These are phyloP conservation scores for Parascedosporium putredinis DNA, from an alignment of 2,329 filamentous ascomycete genomes.

Conservation along the genomic window DNA sequence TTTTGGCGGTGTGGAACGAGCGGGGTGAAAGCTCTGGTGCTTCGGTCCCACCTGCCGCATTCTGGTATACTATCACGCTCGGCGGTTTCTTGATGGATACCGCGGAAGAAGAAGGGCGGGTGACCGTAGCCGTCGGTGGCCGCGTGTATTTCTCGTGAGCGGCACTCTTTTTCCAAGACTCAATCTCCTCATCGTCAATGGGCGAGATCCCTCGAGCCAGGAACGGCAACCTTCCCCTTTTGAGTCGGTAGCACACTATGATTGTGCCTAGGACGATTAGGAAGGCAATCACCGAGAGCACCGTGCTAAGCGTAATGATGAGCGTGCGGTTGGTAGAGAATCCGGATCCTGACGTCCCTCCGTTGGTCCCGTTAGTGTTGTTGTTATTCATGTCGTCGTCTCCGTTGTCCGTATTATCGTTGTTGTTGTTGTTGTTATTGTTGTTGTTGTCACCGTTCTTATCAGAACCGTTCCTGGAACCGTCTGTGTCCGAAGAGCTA, in stretches of 20 bases:
- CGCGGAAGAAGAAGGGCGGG: slow-evolving; percentile 10
- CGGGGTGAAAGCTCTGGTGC: slow-evolving; percentile 19
- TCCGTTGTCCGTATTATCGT: neutral
- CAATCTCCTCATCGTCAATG: slow-evolving; percentile 56
- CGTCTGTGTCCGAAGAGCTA: neutral
- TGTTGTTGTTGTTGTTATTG: neutral
- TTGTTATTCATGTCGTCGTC: neutral
- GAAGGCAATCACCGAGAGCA: slow-evolving; percentile 32
- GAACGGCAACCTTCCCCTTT: slow-evolving; percentile 29
- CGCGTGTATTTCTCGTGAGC: slow-evolving; percentile 21
- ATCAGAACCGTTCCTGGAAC: neutral
- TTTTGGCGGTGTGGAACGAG: slow-evolving; percentile 24
- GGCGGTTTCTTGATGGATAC: slow-evolving; percentile 29
- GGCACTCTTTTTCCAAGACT: slow-evolving; percentile 45
- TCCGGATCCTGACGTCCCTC: neutral
- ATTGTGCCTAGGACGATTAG: slow-evolving; percentile 20
- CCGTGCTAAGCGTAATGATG: slow-evolving; percentile 41
- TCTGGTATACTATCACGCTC: slow-evolving; percentile 45
- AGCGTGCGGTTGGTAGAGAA: slow-evolving; percentile 26
- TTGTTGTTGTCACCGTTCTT: neutral
- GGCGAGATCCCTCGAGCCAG: slow-evolving; percentile 47
- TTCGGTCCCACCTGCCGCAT: slow-evolving; percentile 14
- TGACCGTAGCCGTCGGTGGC: slow-evolving; percentile 12
- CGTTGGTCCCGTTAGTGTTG: neutral
- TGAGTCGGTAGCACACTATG: slow-evolving; percentile 26